Evolutionary conservation across 176 grass and related monocot genomes (phyloP).

Genomic region (Typha latifolia): DNA sequence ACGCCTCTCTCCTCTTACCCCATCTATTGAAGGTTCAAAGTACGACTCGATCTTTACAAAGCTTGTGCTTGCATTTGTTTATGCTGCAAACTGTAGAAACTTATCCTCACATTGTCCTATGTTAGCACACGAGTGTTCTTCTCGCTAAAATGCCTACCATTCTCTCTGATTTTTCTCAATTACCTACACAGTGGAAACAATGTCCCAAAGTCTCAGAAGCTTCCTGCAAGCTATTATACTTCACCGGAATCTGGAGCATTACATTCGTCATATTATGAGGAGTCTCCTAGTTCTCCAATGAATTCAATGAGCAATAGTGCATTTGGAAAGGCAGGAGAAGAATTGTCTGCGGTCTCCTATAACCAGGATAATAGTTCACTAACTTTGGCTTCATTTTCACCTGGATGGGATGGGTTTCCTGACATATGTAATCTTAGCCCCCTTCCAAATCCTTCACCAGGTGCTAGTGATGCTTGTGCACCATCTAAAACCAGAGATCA

Average conservation of each 20-base stretch:
- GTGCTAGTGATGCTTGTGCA: neutral
- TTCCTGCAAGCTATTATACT: neutral
- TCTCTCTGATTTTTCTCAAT: neutral
- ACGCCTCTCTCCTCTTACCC: conserved; percentile 14
- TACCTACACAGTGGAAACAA: conserved; percentile 10
- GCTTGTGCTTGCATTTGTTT: neutral
- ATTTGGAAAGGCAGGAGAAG: conserved; percentile 2
- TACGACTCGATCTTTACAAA: neutral
- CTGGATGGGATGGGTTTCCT: conserved; percentile 28
- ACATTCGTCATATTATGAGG: conserved; percentile 6
- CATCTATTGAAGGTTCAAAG: conserved; percentile 14
- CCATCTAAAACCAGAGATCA: conserved; percentile 10
- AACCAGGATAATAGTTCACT: neutral
- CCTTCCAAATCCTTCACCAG: neutral
- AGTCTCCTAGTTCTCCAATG: conserved; percentile 13
- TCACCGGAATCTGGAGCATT: conserved; percentile 23
- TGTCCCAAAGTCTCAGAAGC: neutral
- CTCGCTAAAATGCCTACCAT: neutral
- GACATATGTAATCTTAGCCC: conserved; percentile 15
- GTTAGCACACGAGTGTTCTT: neutral
- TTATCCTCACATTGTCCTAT: neutral
- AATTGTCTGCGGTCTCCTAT: neutral
- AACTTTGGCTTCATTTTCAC: conserved; percentile 11
- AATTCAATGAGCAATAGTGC: conserved; percentile 14
- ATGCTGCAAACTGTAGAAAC: neutral